Evolutionary conservation across 1,139 yeast species (phyloP), one percentile per base, ranked within the genome.

Genomic region (Suhomyces yuchorum): DNA sequence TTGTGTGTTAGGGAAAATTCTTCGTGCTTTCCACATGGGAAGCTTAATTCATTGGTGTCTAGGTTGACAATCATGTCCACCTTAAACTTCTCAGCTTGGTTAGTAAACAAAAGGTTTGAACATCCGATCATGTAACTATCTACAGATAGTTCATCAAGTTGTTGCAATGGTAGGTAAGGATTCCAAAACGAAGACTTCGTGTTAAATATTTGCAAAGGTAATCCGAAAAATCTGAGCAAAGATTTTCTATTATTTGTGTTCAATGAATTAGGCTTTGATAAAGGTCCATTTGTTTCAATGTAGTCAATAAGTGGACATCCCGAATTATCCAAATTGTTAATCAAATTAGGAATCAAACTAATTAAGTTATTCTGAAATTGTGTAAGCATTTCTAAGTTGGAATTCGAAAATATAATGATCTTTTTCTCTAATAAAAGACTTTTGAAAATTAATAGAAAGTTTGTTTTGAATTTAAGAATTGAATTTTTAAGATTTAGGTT

Each of bases 131-230:
- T 73, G 56, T 83, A 93, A 61, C 83, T 84, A 47, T 77, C 72
- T 0, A 92, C 78, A 34, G 75, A 76, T 47, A 93, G 72, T 56
- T 88, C 92, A 48, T 86, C 87, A 48, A 93, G 71, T 62, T 92
- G 98, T 65, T 92, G 99, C 45, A 93, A 71, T 0, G 99, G 96
- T 19, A 92, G 79, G 65, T 92, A 93, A 0, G 99, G 98, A 56
- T 88, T 87, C 77, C 96, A 92, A 54, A 92, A 78, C 3, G 96
- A 90, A 35, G 96, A 96, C 57, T 84, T 81, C 9, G 80, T 74
- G 55, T 91, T 90, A 68, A 93, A 93, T 1, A 91, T 68, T 58
- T 87, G 93, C 45, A 93, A 71, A 0, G 99, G 99, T 38, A 93
- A 73, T 0, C 99, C 99, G 65, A 90, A 81, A 62, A 90, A 93